These are phyloP conservation scores for Aspergillus floridensis DNA, from an alignment of 2,329 filamentous ascomycete genomes.

Conservation along the genomic window DNA sequence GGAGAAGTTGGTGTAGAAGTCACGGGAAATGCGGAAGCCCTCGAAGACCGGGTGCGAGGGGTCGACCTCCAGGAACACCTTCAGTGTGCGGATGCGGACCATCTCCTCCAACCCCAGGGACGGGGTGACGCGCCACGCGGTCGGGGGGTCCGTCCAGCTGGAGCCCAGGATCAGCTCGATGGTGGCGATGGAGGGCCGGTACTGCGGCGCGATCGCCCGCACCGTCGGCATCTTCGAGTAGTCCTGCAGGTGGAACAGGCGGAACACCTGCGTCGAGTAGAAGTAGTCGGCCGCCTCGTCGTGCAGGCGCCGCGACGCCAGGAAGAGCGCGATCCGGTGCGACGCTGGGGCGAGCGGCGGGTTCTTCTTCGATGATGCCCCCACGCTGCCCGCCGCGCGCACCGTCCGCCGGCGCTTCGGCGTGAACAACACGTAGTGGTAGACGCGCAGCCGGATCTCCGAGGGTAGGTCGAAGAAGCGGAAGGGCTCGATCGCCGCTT, in stretches of 20 bases:
- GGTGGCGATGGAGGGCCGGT: constrained; percentile 52
- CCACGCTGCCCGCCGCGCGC: constrained; percentile 32
- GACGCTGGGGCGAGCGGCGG: constrained; percentile 32
- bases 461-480: constrained; percentile 53
- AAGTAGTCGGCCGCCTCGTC: constrained; percentile 52
- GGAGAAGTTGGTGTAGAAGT: constrained; percentile 59
- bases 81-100: constrained; percentile 48
- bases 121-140: constrained; percentile 52
- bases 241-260: constrained; percentile 53
- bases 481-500: constrained; percentile 35
- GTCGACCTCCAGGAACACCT: constrained; percentile 59
- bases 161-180: constrained; percentile 59
- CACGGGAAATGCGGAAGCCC: constrained; percentile 55
- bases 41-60: constrained; percentile 54
- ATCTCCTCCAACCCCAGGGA: constrained; percentile 51
- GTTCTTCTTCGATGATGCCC: constrained; percentile 37
- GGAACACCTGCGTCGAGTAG: constrained; percentile 53
- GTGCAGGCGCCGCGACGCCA: constrained; percentile 46
- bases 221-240: constrained; percentile 46
- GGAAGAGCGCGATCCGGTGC: constrained; percentile 41
- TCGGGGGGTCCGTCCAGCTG: constrained; percentile 58
- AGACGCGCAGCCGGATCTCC: constrained; percentile 54
- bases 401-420: constrained; percentile 27
- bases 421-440: constrained; percentile 45
- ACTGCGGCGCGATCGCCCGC: constrained; percentile 49